A percentile compares a stretch with the other conserved stretches of the same genome.
These are phyloP conservation scores for Dalechampia spathulata DNA, from an alignment of 441 rosid species.

Conservation along the genomic window DNA sequence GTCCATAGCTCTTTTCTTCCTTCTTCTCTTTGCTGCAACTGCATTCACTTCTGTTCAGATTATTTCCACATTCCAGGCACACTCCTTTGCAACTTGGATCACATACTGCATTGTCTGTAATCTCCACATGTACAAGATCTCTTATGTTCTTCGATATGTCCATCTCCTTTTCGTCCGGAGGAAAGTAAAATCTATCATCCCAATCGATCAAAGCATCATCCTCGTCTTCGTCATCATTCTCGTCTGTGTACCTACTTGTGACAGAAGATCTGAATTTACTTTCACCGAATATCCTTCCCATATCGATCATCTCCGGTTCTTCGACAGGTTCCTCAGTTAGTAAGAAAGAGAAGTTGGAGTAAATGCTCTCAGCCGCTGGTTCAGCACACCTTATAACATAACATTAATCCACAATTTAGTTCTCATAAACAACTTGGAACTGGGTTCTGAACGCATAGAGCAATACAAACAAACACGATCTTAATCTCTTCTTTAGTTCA, in stretches of 20 bases:
- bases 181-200: constrained; percentile 77
- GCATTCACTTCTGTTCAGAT: constrained; percentile 58
- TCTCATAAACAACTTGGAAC: background rate
- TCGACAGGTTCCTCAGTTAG: constrained; percentile 61
- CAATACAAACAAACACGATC: background rate
- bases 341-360: constrained; percentile 66
- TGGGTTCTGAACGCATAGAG: background rate
- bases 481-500: too few relatives aligned
- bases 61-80: constrained; percentile 70
- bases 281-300: constrained; percentile 37
- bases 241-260: too few relatives aligned
- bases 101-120: constrained; percentile 58
- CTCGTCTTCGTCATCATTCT: constrained; percentile 26
- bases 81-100: constrained; percentile 66
- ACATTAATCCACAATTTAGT: constrained; percentile 1
- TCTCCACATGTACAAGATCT: constrained; percentile 75
- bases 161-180: constrained; percentile 50
- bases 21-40: constrained; percentile 39
- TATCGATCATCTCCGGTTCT: constrained; percentile 57
- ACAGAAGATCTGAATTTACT: constrained; percentile 24
- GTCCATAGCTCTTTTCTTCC: constrained; percentile 45
- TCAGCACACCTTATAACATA: constrained; percentile 57
- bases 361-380: constrained; percentile 61
- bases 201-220: constrained; percentile 59
- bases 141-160: constrained; percentile 78